A percentile compares a stretch with the other conserved stretches of the same genome.
These are phyloP conservation scores for Jaenimonas drosophilae DNA, from an alignment of 208 protist genomes.

Conservation along the genomic window DNA sequence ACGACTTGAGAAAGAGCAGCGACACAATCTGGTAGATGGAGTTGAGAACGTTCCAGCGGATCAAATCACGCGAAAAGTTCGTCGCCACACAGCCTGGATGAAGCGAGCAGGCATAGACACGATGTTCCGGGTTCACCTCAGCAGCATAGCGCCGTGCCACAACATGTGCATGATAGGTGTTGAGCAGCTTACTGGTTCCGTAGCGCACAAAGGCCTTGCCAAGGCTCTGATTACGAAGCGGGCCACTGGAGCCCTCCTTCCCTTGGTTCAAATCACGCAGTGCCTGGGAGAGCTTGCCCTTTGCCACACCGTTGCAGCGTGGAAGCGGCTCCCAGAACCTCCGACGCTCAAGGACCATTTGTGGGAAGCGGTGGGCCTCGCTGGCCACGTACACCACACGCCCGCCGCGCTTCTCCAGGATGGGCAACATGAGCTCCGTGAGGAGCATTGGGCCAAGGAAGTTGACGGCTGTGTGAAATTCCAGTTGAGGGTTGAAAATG, in stretches of 20 bases:
- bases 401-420: slow-evolving; percentile 47
- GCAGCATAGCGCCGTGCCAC: slow-evolving; percentile 51
- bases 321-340: slow-evolving; percentile 6
- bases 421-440: slow-evolving; percentile 73
- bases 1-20: slow-evolving; percentile 52
- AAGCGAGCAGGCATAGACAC: slow-evolving; percentile 62
- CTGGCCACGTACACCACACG: slow-evolving; percentile 79
- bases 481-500: slow-evolving; percentile 27
- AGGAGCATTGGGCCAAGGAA: slow-evolving; percentile 76
- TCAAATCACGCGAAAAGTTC: slow-evolving; percentile 50
- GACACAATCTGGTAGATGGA: slow-evolving; percentile 12
- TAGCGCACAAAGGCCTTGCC: slow-evolving; percentile 56
- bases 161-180: slow-evolving; percentile 71
- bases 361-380: slow-evolving; percentile 64
- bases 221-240: slow-evolving; percentile 12
- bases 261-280: slow-evolving; percentile 60
- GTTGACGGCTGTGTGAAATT: slow-evolving; percentile 79
- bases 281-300: slow-evolving; percentile 34
- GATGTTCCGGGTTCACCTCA: slow-evolving; percentile 2
- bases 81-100: slow-evolving; percentile 74
- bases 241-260: slow-evolving; percentile 15
- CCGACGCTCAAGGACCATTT: slow-evolving; percentile 24
- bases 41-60: slow-evolving; percentile 17
- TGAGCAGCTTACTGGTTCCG: slow-evolving; percentile 79
- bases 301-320: not conserved